Evolutionary conservation across 768 basidiomycete genomes (phyloP).

Genomic region (Tylopilus sp.): DNA sequence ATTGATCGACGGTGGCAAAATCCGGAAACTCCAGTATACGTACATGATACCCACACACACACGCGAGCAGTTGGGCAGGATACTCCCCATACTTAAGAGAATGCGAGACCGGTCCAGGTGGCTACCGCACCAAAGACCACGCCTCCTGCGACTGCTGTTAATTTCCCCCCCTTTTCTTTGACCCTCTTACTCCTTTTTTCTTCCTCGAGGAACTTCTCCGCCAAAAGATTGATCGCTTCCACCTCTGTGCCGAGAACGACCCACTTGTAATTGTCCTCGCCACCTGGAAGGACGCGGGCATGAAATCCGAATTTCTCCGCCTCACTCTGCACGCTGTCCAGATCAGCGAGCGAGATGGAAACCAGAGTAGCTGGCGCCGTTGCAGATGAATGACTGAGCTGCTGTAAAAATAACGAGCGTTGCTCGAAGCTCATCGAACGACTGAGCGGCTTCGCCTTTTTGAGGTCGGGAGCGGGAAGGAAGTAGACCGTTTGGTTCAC

Average conservation of each 20-base stretch:
- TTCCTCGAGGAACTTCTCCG: conserved; percentile 28
- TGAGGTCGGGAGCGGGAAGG: conserved; percentile 12
- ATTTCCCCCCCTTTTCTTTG: conserved; percentile 26
- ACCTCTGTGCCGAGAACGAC: conserved; percentile 53
- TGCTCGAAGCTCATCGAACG: conserved; percentile 52
- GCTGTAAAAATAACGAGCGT: conserved; percentile 48
- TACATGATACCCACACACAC: background rate
- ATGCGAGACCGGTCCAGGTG: conserved; percentile 56
- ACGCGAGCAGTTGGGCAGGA: background rate
- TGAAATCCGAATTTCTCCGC: conserved; percentile 45
- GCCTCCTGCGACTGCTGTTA: conserved; percentile 50
- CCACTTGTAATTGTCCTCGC: conserved; percentile 36
- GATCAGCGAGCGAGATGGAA: conserved; percentile 43
- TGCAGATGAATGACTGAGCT: conserved; percentile 35
- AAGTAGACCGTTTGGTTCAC: conserved; percentile 28
- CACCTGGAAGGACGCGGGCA: conserved; percentile 37
- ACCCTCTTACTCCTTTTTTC: conserved; percentile 21
- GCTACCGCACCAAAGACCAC: conserved; percentile 62
- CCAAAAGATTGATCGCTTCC: conserved; percentile 39
- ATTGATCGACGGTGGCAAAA: background rate
- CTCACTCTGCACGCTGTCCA: conserved; percentile 37
- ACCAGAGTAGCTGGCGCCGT: conserved; percentile 47
- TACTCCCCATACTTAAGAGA: conserved; percentile 33
- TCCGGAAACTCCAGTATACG: background rate
- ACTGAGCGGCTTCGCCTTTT: conserved; percentile 31